phyloP scores from a whole-genome alignment of 2,329 filamentous ascomycete genomes.

The Penicillium brasilianum region DNA sequence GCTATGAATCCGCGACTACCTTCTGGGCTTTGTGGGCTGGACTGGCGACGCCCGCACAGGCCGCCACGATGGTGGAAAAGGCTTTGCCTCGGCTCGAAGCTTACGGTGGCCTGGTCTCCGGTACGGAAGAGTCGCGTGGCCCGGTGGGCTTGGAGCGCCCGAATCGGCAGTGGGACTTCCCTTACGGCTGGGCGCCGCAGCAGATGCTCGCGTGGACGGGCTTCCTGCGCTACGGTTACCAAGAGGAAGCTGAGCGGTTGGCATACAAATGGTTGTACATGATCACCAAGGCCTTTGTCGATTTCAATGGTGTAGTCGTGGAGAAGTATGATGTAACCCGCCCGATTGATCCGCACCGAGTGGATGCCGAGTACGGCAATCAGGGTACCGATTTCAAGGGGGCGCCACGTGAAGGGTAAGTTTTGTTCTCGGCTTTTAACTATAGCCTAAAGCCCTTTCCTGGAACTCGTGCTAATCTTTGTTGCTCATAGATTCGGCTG shows the following conservation, averaged over 20 bases:
- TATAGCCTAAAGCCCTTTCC: too few relatives aligned
- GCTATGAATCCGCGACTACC: constrained; percentile 89
- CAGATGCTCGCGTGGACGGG: constrained; percentile 98
- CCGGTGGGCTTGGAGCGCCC: constrained; percentile 78
- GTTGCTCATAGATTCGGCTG: constrained; percentile 77
- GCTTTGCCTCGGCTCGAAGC: constrained; percentile 88
- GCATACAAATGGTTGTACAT: constrained; percentile 98
- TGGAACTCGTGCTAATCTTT: constrained; percentile 15
- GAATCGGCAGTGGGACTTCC: constrained; percentile 98
- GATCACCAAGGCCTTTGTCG: constrained; percentile 97
- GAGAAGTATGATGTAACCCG: constrained; percentile 98
- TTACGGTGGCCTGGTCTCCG: constrained; percentile 84
- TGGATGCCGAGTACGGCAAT: constrained; percentile 97
- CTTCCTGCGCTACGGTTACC: constrained; percentile 87
- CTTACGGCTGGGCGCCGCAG: constrained; percentile 97
- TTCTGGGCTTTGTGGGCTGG: constrained; percentile 99
- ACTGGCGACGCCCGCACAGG: constrained; percentile 81
- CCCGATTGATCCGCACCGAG: constrained; percentile 85
- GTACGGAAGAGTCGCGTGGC: constrained; percentile 87
- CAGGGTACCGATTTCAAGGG: constrained; percentile 95
- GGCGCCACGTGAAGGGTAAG: constrained; percentile 92
- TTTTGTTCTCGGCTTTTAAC: constrained; percentile 35
- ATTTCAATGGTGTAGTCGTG: constrained; percentile 97
- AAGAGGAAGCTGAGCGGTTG: constrained; percentile 83
- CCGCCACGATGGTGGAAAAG: constrained; percentile 77